A percentile compares a stretch with the other conserved stretches of the same genome.
phyloP scores from a whole-genome alignment of 768 basidiomycete species.

The Macrocybe gigantea region DNA sequence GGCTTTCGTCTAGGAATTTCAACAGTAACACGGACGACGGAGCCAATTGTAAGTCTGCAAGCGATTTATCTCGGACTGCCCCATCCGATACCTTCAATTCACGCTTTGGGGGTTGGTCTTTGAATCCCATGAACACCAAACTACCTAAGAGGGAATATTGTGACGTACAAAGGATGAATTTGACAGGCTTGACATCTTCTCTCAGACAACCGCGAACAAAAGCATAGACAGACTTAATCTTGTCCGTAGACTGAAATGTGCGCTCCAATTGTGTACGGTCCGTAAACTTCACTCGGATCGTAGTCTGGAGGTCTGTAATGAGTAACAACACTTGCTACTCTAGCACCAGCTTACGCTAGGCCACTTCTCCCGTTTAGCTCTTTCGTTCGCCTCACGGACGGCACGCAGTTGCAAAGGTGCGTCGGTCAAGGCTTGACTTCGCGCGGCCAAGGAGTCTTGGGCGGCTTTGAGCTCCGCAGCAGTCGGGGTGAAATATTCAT shows the following conservation, averaged over 20 bases:
- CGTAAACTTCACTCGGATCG: constrained; percentile 74
- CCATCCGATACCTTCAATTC: constrained; percentile 82
- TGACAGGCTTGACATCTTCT: constrained; percentile 72
- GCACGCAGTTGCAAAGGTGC: constrained; percentile 67
- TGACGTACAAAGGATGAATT: constrained; percentile 77
- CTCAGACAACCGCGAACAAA: constrained; percentile 70
- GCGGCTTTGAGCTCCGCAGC: constrained; percentile 63
- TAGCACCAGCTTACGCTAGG: constrained; percentile 47
- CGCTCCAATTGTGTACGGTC: constrained; percentile 81
- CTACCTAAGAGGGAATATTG: neutral
- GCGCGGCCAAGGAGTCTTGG: constrained; percentile 55
- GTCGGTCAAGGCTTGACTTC: constrained; percentile 56
- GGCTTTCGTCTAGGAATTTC: constrained; percentile 63
- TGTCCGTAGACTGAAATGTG: constrained; percentile 69
- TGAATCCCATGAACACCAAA: neutral
- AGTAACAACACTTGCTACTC: neutral
- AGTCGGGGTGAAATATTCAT: constrained; percentile 71
- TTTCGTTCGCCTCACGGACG: constrained; percentile 55
- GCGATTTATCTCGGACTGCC: constrained; percentile 57
- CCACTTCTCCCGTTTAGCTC: constrained; percentile 60
- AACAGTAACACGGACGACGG: constrained; percentile 77
- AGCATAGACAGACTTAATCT: constrained; percentile 78
- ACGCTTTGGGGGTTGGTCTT: constrained; percentile 82
- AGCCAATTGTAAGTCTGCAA: constrained; percentile 68
- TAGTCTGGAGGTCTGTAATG: constrained; percentile 45